Conservation (phyloP, 2,329 filamentous ascomycete species). For the Hypomyces rosellus region DNA sequence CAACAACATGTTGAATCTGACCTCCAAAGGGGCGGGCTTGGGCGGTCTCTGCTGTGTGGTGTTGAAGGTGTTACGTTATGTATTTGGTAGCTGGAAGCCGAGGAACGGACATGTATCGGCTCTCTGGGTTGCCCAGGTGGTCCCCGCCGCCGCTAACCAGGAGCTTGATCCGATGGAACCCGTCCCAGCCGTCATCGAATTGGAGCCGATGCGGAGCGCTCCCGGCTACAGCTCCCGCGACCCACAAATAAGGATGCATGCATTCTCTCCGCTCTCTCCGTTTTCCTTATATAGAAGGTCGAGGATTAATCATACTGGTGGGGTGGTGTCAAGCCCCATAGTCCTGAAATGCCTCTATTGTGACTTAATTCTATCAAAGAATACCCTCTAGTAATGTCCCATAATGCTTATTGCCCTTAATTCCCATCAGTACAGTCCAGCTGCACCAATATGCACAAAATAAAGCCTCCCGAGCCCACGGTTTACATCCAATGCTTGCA, state of each 20-base stretch:
- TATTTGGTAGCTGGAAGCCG: neutral
- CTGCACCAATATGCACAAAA: too few relatives aligned
- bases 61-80: slow-evolving; percentile 15
- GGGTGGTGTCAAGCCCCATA: too few relatives aligned
- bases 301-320: too few relatives aligned
- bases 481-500: neutral
- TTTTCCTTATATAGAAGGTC: too few relatives aligned
- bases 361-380: neutral
- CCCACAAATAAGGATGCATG: too few relatives aligned
- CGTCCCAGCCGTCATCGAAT: slow-evolving; percentile 6
- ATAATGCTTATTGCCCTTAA: neutral
- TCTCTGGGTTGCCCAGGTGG: neutral
- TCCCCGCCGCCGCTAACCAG: neutral
- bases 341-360: too few relatives aligned
- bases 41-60: slow-evolving; percentile 6
- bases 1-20: slow-evolving; percentile 25
- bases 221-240: slow-evolving; percentile 3
- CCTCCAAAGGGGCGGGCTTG: neutral
- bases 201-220: neutral
- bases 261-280: too few relatives aligned
- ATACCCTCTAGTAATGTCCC: neutral
- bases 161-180: slow-evolving; percentile 25
- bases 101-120: too few relatives aligned
- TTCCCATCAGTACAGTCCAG: too few relatives aligned
- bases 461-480: too few relatives aligned